These are phyloP conservation scores for Oldenlandia corymbosa DNA, from an alignment of 257 asterid species.

Conservation along the genomic window DNA sequence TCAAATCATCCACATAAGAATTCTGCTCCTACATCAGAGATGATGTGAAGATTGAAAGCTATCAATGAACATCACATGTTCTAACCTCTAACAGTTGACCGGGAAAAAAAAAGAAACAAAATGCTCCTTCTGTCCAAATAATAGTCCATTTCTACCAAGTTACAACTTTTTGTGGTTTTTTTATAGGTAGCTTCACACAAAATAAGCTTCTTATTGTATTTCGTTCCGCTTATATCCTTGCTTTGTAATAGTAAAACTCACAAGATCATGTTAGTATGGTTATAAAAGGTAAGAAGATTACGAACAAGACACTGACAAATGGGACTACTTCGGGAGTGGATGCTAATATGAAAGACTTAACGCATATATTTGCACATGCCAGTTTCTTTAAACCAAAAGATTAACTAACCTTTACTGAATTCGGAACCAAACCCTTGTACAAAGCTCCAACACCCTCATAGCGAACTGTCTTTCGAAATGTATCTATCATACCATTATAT, in stretches of 20 bases:
- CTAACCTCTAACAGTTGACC: not conserved
- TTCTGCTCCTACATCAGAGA: not conserved
- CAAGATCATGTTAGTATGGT: too few relatives aligned
- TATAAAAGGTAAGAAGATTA: too few relatives aligned
- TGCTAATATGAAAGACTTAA: too few relatives aligned
- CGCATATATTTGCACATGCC: not conserved
- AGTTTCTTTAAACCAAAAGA: not conserved
- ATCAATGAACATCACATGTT: not conserved
- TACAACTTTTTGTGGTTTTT: too few relatives aligned
- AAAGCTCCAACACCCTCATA: conserved; percentile 80
- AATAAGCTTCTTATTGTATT: too few relatives aligned
- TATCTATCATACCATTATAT: conserved; percentile 82
- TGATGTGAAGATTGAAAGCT: not conserved
- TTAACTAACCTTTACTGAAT: conserved; percentile 79
- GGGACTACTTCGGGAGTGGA: too few relatives aligned
- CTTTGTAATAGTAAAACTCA: too few relatives aligned
- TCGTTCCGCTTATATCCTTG: too few relatives aligned
- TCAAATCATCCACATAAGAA: not conserved
- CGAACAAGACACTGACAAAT: too few relatives aligned
- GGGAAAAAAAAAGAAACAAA: not conserved
- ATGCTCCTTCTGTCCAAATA: not conserved
- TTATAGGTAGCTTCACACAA: too few relatives aligned
- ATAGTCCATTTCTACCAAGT: too few relatives aligned
- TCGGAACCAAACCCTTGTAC: conserved; percentile 90
- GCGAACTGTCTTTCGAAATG: conserved; percentile 81